Evolutionary conservation across 192 early-diverging fungal species (phyloP).

Genomic region (Rhizophagus prolifer): DNA sequence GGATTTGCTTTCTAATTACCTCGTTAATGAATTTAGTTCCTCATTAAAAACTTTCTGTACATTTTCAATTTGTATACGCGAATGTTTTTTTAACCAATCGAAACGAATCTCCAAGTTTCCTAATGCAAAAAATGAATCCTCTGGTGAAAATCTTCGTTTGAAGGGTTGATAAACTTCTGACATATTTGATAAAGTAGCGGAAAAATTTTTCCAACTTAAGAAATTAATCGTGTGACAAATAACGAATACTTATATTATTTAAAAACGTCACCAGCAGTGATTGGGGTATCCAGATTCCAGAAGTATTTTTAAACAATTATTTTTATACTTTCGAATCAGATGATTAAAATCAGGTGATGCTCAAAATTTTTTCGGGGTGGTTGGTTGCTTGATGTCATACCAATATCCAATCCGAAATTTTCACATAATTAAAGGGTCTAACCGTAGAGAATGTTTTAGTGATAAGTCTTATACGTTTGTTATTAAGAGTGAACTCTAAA

Average conservation of each 20-base stretch:
- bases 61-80: not conserved
- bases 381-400: too few species aligned
- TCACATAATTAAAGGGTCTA: not conserved
- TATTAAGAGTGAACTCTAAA: not conserved
- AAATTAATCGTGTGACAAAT: too few species aligned
- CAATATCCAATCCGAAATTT: not conserved
- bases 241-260: too few species aligned
- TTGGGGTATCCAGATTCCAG: too few species aligned
- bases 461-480: not conserved
- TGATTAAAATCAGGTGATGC: too few species aligned
- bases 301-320: too few species aligned
- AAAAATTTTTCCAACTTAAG: too few species aligned
- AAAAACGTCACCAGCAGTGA: too few species aligned
- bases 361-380: too few species aligned
- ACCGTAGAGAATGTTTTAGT: not conserved
- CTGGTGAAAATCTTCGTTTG: slow-evolving; percentile 29
- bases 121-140: slow-evolving; percentile 34
- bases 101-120: slow-evolving; percentile 36
- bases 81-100: slow-evolving; percentile 32
- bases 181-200: not conserved
- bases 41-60: slow-evolving; percentile 8
- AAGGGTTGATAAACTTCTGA: not conserved
- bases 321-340: too few species aligned
- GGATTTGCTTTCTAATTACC: not conserved
- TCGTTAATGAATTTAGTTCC: not conserved